These are phyloP conservation scores for Ilex paraguariensis DNA, from an alignment of 305 asterid genomes.

Conservation along the genomic window DNA sequence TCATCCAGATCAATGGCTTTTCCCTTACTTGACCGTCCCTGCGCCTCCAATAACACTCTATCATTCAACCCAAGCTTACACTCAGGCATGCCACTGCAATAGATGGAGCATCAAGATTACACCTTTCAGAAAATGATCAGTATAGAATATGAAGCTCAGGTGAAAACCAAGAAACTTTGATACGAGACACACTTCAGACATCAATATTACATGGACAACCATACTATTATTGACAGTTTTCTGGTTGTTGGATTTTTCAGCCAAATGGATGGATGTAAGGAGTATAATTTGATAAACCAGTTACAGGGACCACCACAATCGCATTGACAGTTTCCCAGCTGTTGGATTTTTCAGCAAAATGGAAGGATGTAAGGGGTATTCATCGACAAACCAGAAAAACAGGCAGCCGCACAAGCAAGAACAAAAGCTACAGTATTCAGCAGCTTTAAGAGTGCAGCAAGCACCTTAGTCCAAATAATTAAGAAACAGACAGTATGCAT, in stretches of 20 bases:
- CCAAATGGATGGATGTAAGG: too few species aligned
- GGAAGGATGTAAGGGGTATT: too few species aligned
- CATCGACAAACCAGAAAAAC: too few species aligned
- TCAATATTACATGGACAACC: background rate
- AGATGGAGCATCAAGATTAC: constrained; percentile 11
- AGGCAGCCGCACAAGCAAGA: too few species aligned
- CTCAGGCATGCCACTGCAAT: constrained; percentile 98
- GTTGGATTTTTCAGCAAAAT: too few species aligned
- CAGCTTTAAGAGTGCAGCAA: too few species aligned
- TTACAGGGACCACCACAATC: background rate
- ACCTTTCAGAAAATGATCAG: background rate
- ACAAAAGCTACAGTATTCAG: too few species aligned
- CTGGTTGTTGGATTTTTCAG: too few species aligned
- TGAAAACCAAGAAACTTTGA: background rate
- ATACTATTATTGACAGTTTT: background rate
- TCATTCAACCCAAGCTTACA: constrained; percentile 97
- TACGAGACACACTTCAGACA: background rate
- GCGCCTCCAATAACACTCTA: constrained; percentile 87
- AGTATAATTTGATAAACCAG: too few species aligned
- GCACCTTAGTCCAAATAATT: too few species aligned
- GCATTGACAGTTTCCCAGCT: too few species aligned
- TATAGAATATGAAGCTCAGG: background rate
- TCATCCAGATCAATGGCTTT: constrained; percentile 96
- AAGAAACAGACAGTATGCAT: too few species aligned
- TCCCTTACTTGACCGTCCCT: constrained; percentile 89